Conservation (phyloP, 768 basidiomycete species). For the Podaxis carcinomalis region DNA sequence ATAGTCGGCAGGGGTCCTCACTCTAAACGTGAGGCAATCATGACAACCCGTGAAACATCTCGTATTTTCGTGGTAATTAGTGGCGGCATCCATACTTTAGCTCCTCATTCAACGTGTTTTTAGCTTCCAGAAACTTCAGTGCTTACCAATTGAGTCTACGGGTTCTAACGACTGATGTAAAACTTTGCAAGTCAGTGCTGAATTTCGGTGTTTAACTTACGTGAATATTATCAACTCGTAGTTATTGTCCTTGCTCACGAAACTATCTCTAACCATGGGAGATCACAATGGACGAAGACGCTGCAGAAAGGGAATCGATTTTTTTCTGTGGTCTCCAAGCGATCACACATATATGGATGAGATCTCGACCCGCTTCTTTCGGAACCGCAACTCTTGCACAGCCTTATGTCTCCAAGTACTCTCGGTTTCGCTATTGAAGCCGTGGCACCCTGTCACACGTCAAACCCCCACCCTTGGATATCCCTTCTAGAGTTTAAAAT, state of each 20-base stretch:
- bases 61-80: not conserved
- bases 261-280: not conserved
- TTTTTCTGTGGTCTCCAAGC: not conserved
- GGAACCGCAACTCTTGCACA: slow-evolving; percentile 19
- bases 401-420: slow-evolving; percentile 6
- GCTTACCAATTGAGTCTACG: not conserved
- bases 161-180: not conserved
- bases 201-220: slow-evolving; percentile 7
- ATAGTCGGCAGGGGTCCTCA: not conserved
- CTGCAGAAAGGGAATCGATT: not conserved
- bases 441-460: slow-evolving; percentile 7
- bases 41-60: not conserved
- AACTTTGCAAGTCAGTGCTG: not conserved
- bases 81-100: not conserved
- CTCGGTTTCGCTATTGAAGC: slow-evolving; percentile 7
- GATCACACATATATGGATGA: not conserved
- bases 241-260: not conserved
- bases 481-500: not conserved
- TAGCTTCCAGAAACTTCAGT: not conserved
- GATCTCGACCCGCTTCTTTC: slow-evolving; percentile 20
- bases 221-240: not conserved
- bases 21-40: not conserved
- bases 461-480: not conserved
- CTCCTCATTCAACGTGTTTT: not conserved
- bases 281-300: not conserved